Evolutionary conservation across 768 basidiomycete genomes (phyloP).

Genomic region (Kockovaella imperatae): DNA sequence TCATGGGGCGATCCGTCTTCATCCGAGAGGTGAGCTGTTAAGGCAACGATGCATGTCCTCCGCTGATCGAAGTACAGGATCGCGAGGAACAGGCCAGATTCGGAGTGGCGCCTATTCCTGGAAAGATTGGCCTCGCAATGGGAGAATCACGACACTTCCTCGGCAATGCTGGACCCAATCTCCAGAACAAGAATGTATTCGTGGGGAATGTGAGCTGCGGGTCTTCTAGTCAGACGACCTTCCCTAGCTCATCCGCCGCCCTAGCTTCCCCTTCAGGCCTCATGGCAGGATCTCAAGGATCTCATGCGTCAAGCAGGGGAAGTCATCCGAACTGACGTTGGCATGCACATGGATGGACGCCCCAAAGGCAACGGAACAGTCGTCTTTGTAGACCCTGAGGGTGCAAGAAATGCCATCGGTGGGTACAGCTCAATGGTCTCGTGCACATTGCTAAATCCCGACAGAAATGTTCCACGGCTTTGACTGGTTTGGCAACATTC

Average conservation of each 20-base stretch:
- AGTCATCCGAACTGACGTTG: constrained; percentile 91
- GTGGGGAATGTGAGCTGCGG: constrained; percentile 70
- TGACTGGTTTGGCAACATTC: constrained; percentile 89
- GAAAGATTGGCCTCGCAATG: constrained; percentile 93
- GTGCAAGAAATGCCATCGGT: constrained; percentile 89
- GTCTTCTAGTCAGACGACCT: neutral
- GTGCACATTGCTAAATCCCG: neutral
- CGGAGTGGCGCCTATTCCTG: constrained; percentile 88
- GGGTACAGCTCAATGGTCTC: constrained; percentile 40
- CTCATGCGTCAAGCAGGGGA: constrained; percentile 91
- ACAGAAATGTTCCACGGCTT: constrained; percentile 93
- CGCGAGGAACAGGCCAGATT: constrained; percentile 94
- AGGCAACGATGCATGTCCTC: neutral
- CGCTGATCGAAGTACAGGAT: constrained; percentile 54
- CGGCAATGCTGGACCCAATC: constrained; percentile 12
- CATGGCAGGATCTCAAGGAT: constrained; percentile 98
- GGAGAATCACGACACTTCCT: constrained; percentile 51
- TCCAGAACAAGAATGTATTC: constrained; percentile 64
- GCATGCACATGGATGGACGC: constrained; percentile 73
- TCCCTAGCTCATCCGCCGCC: neutral
- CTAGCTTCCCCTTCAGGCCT: constrained; percentile 91
- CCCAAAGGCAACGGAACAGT: constrained; percentile 98
- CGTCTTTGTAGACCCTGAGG: constrained; percentile 82
- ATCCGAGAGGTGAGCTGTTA: constrained; percentile 71
- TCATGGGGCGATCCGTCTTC: constrained; percentile 91